Base-by-base conservation (phyloP, 306 rosid genomes). In the Acacia melanoxylon region DNA sequence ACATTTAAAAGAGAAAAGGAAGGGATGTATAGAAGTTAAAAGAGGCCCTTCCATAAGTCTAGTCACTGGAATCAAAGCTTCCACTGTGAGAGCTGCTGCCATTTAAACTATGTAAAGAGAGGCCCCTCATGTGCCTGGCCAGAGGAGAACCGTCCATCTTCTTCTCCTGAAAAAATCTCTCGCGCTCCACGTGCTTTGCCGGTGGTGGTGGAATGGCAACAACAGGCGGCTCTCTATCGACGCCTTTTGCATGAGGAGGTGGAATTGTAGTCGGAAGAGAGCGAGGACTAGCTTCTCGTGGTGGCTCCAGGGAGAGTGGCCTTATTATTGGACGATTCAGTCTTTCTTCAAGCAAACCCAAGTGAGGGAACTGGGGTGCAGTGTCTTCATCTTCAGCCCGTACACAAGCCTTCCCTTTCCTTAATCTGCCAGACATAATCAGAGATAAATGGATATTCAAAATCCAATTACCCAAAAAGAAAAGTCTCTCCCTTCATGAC, bases 351-450 rank as follows among this genome's bases (percentile, higher is more conserved):
- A 88, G 86, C 72, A 89, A 82, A 58, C 91, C 86, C 79, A 89
- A 75, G 66, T 72, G 83, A 19, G 87, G 86, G 13, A 79, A 90
- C 82, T 89, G 89, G 2, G 78, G 78, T 71, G 87, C 78, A 6
- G 82, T 81, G 71, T 81, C 90, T 83, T 95, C 97, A 41, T 93
- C 98, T 85, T 91, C 97, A 10, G 93, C 93, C 85, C 86, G 86
- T 41, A 89, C 92, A 81, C 98, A 90, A 51, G 98, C 98, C 85
- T 95, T 95, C 86, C 98, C 98, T 84, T 95, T 95, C 33, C 95
- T 94, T 82, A 95, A 85, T 89, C 98, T 95, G 90, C 78, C 77
- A 79, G 48, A 59, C 42, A 75, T 75, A 46, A 59, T 48, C 65
- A 13, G 48, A 81, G 84, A 74, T 22, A 29, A 52, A 56, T 31